A percentile compares a stretch with the other conserved stretches of the same genome.
phyloP scores from a whole-genome alignment of 139 green algal species.

The Picochlorum sp. region DNA sequence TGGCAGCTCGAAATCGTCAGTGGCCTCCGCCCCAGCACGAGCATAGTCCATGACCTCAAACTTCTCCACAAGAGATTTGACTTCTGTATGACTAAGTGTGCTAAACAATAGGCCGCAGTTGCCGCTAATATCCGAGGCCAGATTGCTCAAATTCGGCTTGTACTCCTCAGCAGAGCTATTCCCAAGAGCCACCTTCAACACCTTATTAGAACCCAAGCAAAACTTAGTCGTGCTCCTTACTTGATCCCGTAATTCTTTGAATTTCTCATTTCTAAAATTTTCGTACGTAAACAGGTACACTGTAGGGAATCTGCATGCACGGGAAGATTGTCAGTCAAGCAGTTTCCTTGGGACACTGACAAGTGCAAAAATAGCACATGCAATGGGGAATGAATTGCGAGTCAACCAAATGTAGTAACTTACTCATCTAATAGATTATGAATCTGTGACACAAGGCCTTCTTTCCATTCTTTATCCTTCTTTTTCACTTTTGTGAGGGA shows the following conservation, averaged over 20 bases:
- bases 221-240: constrained; percentile 68
- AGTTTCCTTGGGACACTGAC: no score
- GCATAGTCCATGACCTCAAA: constrained; percentile 73
- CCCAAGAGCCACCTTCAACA: constrained; percentile 85
- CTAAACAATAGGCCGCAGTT: constrained; percentile 86
- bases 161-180: constrained; percentile 63
- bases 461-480: constrained; percentile 87
- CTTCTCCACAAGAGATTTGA: constrained; percentile 29
- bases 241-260: constrained; percentile 85
- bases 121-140: constrained; percentile 57
- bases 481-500: constrained; percentile 87
- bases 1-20: constrained; percentile 51
- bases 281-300: constrained; percentile 78
- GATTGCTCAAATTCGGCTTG: constrained; percentile 35
- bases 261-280: constrained; percentile 89
- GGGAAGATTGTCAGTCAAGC: background rate
- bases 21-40: constrained; percentile 60
- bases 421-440: constrained; percentile 65
- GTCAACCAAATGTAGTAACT: constrained; percentile 7
- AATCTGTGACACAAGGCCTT: constrained; percentile 62
- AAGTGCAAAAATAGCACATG: no score
- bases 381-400: no score
- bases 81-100: constrained; percentile 56
- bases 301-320: constrained; percentile 53
- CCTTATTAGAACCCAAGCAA: constrained; percentile 76